Evolutionary conservation across 225 moss, liverwort and hornwort species (phyloP), one percentile per base, ranked within the genome.

Genomic region (Climacium dendroides): DNA sequence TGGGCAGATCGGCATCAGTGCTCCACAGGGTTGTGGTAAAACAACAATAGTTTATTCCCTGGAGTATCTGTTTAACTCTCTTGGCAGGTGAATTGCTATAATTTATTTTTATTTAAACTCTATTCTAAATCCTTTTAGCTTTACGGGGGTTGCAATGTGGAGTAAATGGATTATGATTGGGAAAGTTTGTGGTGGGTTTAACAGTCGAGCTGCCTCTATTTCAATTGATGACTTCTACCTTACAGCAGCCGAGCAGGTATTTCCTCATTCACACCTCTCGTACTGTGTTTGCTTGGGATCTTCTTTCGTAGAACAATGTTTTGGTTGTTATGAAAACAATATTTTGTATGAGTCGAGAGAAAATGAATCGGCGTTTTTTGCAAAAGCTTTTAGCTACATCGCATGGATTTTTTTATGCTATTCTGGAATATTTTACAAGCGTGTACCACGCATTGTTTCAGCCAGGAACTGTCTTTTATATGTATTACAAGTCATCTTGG

Each of bases 141-240:
- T 62, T 80, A 13, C 26, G 37, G 30, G 48, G 59, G 84, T 24
- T 43, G 43, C 78, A 80, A 22, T 57, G 47, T 81, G 74, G 24
- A 72, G 79, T n/a, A 61, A 22, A 69, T 80, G 41, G 76, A 81
- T 89, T 81, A 24, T 87, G 82, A 87, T 85, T 70, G 78, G 82
- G 81, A 87, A 19, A 41, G 41, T 70, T 72, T 92, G 80, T 90
- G 93, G 66, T 91, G 82, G 87, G 86, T 61, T 64, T 23, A 72
- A 85, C 92, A 98, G 96, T 83, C 89, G 90, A 80, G 93, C 95
- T 71, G 96, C 92, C 64, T 78, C 96, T 85, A 89, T 96, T 50
- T 98, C 98, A 60, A 93, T 96, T 48, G 96, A 96, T 79, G 96
- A 98, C 85, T 94, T 98, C 85, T 98, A 96, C 90, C 87, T 96